Evolutionary conservation across 2,329 filamentous ascomycete species (phyloP), one percentile per base, ranked within the genome.

Genomic region (Fusarium anguioides): DNA sequence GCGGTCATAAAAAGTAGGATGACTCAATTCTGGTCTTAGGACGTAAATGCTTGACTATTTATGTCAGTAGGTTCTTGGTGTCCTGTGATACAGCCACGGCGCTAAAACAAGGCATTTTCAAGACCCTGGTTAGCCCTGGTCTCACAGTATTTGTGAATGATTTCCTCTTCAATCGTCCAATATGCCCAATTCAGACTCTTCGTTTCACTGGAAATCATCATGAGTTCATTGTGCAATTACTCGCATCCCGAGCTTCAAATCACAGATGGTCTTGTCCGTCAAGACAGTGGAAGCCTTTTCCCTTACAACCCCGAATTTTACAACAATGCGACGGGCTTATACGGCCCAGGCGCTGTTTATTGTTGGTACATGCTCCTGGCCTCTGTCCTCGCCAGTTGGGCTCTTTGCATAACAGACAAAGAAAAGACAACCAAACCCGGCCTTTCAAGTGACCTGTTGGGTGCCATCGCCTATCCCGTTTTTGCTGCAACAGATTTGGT

Each of bases 301-400:
- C 59, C 59, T 3, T 64, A 58, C 7, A 63, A 64, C n/a, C 45
- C 60, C 9, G 60, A 64, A 12, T 58, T 64, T 4, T 64, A 64
- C 18, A 17, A 44, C 6, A 47, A 17, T 4, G 59, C 44, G 2
- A 42, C 59, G 2, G 59, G 60, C 1, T 2, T 64, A 3, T 64
- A 64, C 5, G 60, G 59, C 0, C 59, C 60, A 4, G 60, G 60
- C 1, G 42, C 59, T 1, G 35, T 52, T 14, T 64, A 58, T 31
- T 64, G 60, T 12, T 64, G 60, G 58, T 58, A 64, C 15, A 50
- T 63, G 50, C 45, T 64, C 7, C 50, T 57, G 2, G 20, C 35
- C 5, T 63, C 60, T 3, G 60, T 63, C 7, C 20, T 63, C 1
- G 24, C 17, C 4, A 56, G 5, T 3, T 63, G 58, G 60, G n/a